Conservation (phyloP, 331 rosid species). For the Dryas integrifolia region DNA sequence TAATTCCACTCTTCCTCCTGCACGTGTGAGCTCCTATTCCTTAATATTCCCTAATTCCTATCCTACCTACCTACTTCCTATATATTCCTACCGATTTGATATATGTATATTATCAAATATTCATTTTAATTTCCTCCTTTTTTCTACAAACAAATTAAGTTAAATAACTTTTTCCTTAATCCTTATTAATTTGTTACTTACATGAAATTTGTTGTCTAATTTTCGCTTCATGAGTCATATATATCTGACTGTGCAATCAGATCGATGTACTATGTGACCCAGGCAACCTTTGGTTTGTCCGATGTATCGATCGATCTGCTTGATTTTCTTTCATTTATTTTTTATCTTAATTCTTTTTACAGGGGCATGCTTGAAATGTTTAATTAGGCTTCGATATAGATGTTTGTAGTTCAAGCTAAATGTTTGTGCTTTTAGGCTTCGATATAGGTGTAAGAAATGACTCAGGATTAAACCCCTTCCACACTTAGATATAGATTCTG, state of each 20-base stretch:
- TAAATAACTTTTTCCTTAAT: background rate
- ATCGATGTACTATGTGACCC: background rate
- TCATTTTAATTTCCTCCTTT: background rate
- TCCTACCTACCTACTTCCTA: background rate
- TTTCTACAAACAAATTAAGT: no score
- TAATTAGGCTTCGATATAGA: background rate
- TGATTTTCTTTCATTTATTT: constrained; percentile 1
- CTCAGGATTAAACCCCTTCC: no score
- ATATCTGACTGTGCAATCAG: background rate
- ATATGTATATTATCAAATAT: background rate
- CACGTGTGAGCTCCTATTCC: constrained; percentile 56
- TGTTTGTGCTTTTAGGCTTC: background rate
- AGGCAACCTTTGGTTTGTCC: background rate
- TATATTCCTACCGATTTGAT: background rate
- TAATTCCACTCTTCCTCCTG: constrained; percentile 29
- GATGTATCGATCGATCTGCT: background rate
- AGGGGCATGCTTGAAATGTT: background rate
- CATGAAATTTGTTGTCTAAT: background rate
- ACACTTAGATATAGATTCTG: background rate
- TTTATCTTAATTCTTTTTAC: background rate
- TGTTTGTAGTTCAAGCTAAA: no score
- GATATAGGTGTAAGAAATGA: background rate
- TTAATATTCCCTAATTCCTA: background rate
- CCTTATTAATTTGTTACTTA: background rate
- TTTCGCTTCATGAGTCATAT: background rate